These are phyloP conservation scores for Capsella rubella DNA, from an alignment of 441 rosid genomes.

Conservation along the genomic window DNA sequence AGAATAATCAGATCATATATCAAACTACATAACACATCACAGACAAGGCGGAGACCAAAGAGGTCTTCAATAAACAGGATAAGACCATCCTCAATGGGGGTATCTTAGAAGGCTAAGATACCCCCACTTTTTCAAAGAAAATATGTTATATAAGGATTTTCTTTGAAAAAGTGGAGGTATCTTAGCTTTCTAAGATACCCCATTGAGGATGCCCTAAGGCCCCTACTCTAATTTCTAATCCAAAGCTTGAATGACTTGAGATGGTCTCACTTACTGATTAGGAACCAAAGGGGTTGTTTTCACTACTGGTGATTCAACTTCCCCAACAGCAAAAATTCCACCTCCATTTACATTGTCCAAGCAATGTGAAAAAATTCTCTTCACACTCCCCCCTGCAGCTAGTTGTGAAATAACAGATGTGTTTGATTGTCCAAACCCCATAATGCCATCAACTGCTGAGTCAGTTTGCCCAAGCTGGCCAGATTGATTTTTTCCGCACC, in stretches of 20 bases:
- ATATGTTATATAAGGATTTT: too few relatives aligned
- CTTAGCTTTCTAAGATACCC: too few relatives aligned
- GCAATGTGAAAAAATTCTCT: slow-evolving; percentile 81
- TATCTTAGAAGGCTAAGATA: too few relatives aligned
- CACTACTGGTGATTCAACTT: slow-evolving; percentile 74
- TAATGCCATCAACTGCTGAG: slow-evolving; percentile 84
- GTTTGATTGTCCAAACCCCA: slow-evolving; percentile 93
- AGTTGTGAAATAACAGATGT: slow-evolving; percentile 87
- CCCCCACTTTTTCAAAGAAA: too few relatives aligned
- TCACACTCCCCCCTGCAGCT: slow-evolving; percentile 66
- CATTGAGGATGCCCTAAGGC: too few relatives aligned
- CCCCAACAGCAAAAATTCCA: slow-evolving; percentile 86
- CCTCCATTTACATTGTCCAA: slow-evolving; percentile 79
- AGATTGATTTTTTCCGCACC: slow-evolving; percentile 82
- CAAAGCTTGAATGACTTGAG: slow-evolving; percentile 23
- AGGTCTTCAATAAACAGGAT: not conserved
- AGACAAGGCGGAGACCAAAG: not conserved
- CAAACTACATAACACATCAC: not conserved
- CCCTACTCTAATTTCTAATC: too few relatives aligned
- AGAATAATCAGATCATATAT: not conserved
- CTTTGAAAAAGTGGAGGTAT: too few relatives aligned
- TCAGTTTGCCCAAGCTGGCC: slow-evolving; percentile 72
- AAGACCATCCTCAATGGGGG: too few relatives aligned
- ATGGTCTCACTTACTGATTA: slow-evolving; percentile 67
- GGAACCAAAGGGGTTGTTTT: slow-evolving; percentile 81